phyloP scores from a whole-genome alignment of 2,329 filamentous ascomycete species.

The Hyphodiscus sp. region DNA sequence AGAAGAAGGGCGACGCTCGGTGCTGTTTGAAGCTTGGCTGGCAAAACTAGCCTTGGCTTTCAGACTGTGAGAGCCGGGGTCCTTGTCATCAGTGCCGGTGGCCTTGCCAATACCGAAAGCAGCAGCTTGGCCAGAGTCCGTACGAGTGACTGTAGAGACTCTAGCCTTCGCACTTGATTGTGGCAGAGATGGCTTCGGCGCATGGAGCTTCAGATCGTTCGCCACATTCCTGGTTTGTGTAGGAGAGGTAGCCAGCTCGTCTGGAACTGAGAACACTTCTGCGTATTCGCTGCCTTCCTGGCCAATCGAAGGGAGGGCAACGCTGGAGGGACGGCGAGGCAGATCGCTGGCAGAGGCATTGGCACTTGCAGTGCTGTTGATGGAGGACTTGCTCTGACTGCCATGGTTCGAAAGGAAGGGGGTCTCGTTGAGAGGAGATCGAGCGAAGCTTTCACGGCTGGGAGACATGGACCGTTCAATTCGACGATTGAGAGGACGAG shows the following conservation, averaged over 20 bases:
- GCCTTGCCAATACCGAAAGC: conserved; percentile 76
- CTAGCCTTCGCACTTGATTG: conserved; percentile 74
- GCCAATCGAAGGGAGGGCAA: conserved; percentile 74
- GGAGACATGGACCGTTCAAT: conserved; percentile 72
- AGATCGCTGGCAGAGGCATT: conserved; percentile 35
- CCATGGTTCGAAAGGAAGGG: conserved; percentile 40
- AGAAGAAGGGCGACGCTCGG: conserved; percentile 48
- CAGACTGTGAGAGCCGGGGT: conserved; percentile 44
- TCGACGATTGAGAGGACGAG: conserved; percentile 61
- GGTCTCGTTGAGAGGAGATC: conserved; percentile 75
- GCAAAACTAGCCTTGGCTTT: conserved; percentile 58
- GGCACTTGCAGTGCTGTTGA: conserved; percentile 32
- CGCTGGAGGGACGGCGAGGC: conserved; percentile 62
- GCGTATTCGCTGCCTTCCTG: conserved; percentile 89
- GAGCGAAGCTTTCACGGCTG: conserved; percentile 70
- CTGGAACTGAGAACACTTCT: conserved; percentile 44
- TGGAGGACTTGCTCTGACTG: conserved; percentile 21
- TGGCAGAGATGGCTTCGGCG: conserved; percentile 81
- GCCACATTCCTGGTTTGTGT: conserved; percentile 73
- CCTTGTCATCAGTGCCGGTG: conserved; percentile 42
- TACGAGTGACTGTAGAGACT: conserved; percentile 79
- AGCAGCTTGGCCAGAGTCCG: conserved; percentile 81
- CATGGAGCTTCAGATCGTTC: conserved; percentile 78
- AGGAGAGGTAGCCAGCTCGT: conserved; percentile 46
- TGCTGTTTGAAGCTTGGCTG: conserved; percentile 36